Evolutionary conservation across 352 stramenopile genomes (phyloP), one percentile per base, ranked within the genome.

Genomic region (Phytophthora aleatoria): DNA sequence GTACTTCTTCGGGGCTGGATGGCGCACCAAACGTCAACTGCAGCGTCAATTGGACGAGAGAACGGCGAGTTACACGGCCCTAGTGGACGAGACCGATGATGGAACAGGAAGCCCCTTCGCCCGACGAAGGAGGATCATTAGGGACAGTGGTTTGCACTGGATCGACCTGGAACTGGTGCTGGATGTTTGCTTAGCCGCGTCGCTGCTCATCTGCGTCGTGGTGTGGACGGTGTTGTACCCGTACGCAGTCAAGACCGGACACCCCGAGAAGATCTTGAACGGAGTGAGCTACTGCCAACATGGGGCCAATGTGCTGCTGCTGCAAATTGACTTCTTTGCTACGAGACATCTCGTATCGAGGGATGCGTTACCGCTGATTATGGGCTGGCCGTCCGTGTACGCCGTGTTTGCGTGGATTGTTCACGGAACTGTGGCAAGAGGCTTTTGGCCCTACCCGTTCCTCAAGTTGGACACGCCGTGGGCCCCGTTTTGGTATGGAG

Each of bases 361-460:
- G 49, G 70, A 81, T 66, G 77, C 80, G 13, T 68, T 91, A 41
- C 77, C 86, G 27, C 60, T 93, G 7, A 44, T 90, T 5, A 77
- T 91, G 55, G 61, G 75, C 41, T 95, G 81, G 77, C 68, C 78
- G 15, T 81, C 81, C 2, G 13, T 77, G 36, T 95, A 95, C 68
- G 73, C 77, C 9, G 55, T 95, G 8, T 92, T 91, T 55, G 69
- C 85, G 9, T 95, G 86, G 84, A 79, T 92, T 39, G 58, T 95
- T 24, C 86, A 95, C 61, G 79, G 74, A 36, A 89, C 76, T 0
- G 69, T 90, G 39, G 77, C 76, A 6, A 77, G 76, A 39, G 79
- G 80, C 16, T 91, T 91, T 55, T 95, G 84, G 86, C 86, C 84
- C 15, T 95, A 95, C 49, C 86, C 86, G 41, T 95, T 95, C 64